Conservation (phyloP, 1,139 yeast genomes). For the Wickerhamiella pararugosa region DNA sequence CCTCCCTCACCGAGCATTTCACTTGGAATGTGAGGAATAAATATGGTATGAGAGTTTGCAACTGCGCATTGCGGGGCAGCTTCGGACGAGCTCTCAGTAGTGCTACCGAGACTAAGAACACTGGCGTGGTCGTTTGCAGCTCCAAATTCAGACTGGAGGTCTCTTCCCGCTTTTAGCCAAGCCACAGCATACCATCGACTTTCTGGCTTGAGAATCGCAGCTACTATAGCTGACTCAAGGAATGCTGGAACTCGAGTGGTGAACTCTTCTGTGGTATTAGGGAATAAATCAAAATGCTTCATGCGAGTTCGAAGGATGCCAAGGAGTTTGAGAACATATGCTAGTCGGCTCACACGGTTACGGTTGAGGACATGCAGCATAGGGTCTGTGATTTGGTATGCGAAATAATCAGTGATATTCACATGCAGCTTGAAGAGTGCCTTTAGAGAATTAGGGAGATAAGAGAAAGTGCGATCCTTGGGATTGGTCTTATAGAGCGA, state of each 20-base stretch:
- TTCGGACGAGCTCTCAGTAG: neutral
- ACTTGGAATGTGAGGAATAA: slow-evolving; percentile 29
- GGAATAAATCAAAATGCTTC: slow-evolving; percentile 45
- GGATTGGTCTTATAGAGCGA: slow-evolving; percentile 32
- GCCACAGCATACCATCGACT: slow-evolving; percentile 50
- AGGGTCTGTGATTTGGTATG: slow-evolving; percentile 50
- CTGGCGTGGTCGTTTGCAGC: neutral
- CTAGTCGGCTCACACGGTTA: slow-evolving; percentile 57
- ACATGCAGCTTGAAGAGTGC: slow-evolving; percentile 52
- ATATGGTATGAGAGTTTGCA: slow-evolving; percentile 16
- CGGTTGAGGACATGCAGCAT: slow-evolving; percentile 30
- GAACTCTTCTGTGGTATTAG: slow-evolving; percentile 22
- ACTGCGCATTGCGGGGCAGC: slow-evolving; percentile 10
- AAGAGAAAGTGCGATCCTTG: slow-evolving; percentile 33
- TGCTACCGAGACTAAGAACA: neutral
- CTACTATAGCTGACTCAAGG: slow-evolving; percentile 63
- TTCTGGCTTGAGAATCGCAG: slow-evolving; percentile 70
- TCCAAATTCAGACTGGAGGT: slow-evolving; percentile 15
- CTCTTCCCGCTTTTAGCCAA: slow-evolving; percentile 47
- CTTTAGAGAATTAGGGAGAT: slow-evolving; percentile 57
- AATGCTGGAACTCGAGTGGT: slow-evolving; percentile 66
- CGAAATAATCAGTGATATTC: slow-evolving; percentile 50
- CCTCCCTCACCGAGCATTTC: slow-evolving; percentile 10
- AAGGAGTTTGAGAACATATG: slow-evolving; percentile 48
- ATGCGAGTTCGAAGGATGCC: slow-evolving; percentile 57